phyloP scores from a whole-genome alignment of 148 eudicot genomes.

The Spergularia bocconei region DNA sequence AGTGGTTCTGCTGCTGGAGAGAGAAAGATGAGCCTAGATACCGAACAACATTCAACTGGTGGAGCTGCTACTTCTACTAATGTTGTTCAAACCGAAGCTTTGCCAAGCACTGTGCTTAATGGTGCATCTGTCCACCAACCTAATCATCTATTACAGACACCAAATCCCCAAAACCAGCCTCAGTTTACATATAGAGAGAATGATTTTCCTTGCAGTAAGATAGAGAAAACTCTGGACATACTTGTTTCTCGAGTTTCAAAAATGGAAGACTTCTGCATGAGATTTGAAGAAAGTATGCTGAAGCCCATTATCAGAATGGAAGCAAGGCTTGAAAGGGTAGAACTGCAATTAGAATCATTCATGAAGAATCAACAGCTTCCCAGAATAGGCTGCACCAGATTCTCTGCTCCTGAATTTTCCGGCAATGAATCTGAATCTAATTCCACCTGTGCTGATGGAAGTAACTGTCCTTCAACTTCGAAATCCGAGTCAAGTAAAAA shows the following conservation, averaged over 20 bases:
- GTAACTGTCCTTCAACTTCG: constrained; percentile 28
- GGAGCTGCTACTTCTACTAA: constrained; percentile 13
- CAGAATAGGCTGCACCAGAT: constrained; percentile 34
- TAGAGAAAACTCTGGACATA: constrained; percentile 62
- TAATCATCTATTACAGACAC: constrained; percentile 25
- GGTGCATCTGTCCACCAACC: constrained; percentile 26
- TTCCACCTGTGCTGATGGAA: constrained; percentile 39
- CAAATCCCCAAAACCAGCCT: constrained; percentile 20
- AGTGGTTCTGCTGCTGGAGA: constrained; percentile 28
- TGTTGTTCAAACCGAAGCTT: constrained; percentile 24
- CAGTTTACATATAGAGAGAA: constrained; percentile 19
- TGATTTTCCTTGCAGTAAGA: constrained; percentile 27
- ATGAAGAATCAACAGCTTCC: constrained; percentile 37
- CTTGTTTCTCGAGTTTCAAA: constrained; percentile 68
- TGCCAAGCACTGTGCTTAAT: constrained; percentile 22
- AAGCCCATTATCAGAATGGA: constrained; percentile 77
- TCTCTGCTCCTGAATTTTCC: constrained; percentile 61
- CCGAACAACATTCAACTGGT: constrained; percentile 25
- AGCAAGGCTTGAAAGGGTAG: constrained; percentile 73
- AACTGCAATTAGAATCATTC: constrained; percentile 57
- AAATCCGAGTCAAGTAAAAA: constrained; percentile 34
- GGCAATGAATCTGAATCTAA: constrained; percentile 43
- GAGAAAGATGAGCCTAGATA: constrained; percentile 25
- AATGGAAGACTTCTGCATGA: constrained; percentile 64
- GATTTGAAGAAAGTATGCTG: constrained; percentile 81